Base-by-base conservation (phyloP, 495 filamentous ascomycete genomes). In the Astrothelium macrocarpum region DNA sequence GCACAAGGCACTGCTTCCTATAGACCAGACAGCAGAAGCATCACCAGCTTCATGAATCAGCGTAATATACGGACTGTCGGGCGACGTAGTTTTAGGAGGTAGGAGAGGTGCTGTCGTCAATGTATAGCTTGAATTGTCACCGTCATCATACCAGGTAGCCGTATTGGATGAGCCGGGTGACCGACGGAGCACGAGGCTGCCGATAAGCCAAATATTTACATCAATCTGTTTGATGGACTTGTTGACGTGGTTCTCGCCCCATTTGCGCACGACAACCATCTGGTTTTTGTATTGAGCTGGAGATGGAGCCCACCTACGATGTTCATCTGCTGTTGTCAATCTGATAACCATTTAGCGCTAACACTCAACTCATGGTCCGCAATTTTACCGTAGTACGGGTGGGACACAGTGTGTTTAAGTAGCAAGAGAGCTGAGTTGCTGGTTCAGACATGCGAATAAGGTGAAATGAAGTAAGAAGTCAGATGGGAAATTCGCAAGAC, bases 41-140 rank as follows among this genome's bases (percentile, higher is more conserved):
- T 68, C 68, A 32, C 66, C 67, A 45, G 64, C 42, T 26, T 70
- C 67, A 63, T 70, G 61, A 25, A 68, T 32, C 23, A 68, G 68
- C 23, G 62, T 46, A 23, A 70, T 64, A 56, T 70, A 60, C 18
- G 67, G 63, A 46, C 64, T 66, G 59, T 68, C 76, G 1, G 18
- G 0, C 9, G 9, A 9, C 36, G 9, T 42, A 16, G 36, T 42
- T 16, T 9, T 16, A 42, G 18, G 10, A 42, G 36, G 36, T 16
- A 42, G 18, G 18, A 16, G 36, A 10, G 9, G 9, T 10, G 36
- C 36, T 10, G 18, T 16, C 9, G 36, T 16, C 18, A 42, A 42
- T 42, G 18, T 10, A 1, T 10, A 42, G 18, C 36, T 42, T 9
- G 36, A 42, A 16, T 16, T 16, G 18, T 42, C 36, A n/a, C n/a